Conservation (phyloP, 1,284 basidiomycete genomes). For the Ustilago cynodontis region DNA sequence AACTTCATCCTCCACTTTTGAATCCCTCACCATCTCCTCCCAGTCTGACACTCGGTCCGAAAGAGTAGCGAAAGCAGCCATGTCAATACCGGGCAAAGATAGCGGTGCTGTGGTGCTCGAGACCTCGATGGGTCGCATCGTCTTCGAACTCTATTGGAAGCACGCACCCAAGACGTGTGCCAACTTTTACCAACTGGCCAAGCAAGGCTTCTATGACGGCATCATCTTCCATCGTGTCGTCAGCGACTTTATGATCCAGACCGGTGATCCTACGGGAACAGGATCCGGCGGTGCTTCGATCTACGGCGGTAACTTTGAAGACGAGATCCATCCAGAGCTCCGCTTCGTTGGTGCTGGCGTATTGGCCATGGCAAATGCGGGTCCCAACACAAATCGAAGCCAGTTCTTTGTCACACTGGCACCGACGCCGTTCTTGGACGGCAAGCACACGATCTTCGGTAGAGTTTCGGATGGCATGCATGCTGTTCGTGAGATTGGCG, state of each 20-base stretch:
- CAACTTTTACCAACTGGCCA: slow-evolving; percentile 65
- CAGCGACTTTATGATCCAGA: slow-evolving; percentile 99
- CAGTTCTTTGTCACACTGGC: slow-evolving; percentile 99
- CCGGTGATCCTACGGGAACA: slow-evolving; percentile 95
- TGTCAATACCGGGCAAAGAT: slow-evolving; percentile 47
- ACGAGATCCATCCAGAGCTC: slow-evolving; percentile 86
- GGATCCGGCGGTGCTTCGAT: slow-evolving; percentile 86
- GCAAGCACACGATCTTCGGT: slow-evolving; percentile 76
- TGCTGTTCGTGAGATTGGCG: slow-evolving; percentile 70
- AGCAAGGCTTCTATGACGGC: slow-evolving; percentile 67
- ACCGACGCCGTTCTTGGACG: slow-evolving; percentile 88
- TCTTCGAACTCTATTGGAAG: slow-evolving; percentile 64
- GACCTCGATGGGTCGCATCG: slow-evolving; percentile 63
- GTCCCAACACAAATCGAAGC: slow-evolving; percentile 90
- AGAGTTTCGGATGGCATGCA: slow-evolving; percentile 74
- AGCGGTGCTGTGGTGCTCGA: slow-evolving; percentile 57
- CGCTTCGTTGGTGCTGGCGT: slow-evolving; percentile 95
- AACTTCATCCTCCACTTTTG: neutral
- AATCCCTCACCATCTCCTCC: slow-evolving; percentile 8
- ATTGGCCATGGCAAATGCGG: slow-evolving; percentile 96
- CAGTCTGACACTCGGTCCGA: neutral
- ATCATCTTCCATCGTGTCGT: slow-evolving; percentile 97
- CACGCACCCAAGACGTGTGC: slow-evolving; percentile 64
- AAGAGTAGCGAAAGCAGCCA: slow-evolving; percentile 10
- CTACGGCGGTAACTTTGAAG: slow-evolving; percentile 80